Base-by-base conservation (phyloP, 768 basidiomycete species). In the Mycena capillaripes region DNA sequence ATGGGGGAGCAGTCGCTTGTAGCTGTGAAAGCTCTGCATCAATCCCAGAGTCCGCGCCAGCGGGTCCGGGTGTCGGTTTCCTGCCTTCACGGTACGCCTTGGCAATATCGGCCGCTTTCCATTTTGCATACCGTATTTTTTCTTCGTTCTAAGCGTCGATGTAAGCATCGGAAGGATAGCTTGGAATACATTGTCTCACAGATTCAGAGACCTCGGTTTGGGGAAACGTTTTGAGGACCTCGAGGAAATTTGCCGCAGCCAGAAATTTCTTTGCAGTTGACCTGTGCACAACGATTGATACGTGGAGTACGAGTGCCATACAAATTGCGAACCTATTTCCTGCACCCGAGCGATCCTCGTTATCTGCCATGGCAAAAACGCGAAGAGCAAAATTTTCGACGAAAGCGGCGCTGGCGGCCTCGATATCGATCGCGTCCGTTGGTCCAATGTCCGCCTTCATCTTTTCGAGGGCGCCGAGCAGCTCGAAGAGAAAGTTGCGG, bases 21-120 rank as follows among this genome's bases (percentile, higher is more conserved):
- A 73, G 64, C 23, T 70, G 62, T 0, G 63, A 34, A 7, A 75
- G 72, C 73, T 78, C 72, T 72, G 79, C 77, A 58, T 81, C 60
- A 30, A 81, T 69, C 16, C 66, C 80, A 72, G 80, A 70, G 40
- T 77, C 78, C 69, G 81, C 85, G 61, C 87, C 90, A 56, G 93
- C 91, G 69, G 95, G 93, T 2, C 95, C 97, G 2, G 97, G 89
- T 2, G 85, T 83, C 12, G 97, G 97, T 75, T 88, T 90, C 25
- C 94, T 89, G 6, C 98, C 97, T 81, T 98, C 97, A n/a, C 97
- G 91, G 78, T 97, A 89, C 1, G 97, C 97, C 81, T 95, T 98
- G 21, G 95, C 91, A 23, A 99, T 97, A 72, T 98, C 96, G 16
- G 94, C 93, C 42, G 97, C 97, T 81, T 98, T 98, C 97, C 98